Evolutionary conservation across 176 grass and related monocot genomes (phyloP).

Genomic region (Thalia dealbata): DNA sequence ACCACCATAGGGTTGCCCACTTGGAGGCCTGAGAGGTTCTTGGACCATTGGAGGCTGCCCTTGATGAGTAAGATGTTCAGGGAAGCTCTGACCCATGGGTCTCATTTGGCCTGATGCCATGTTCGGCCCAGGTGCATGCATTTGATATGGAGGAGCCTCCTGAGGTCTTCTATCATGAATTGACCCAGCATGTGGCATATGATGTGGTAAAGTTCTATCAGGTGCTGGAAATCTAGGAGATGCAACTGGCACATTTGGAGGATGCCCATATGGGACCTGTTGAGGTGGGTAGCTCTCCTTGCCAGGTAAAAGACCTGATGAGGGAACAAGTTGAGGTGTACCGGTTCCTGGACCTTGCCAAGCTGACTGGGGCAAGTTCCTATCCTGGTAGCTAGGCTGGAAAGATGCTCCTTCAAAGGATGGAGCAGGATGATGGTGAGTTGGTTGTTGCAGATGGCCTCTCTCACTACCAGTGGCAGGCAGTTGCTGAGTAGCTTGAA

Average conservation of each 20-base stretch:
- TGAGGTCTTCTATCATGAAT: constrained; percentile 12
- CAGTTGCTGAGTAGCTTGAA: constrained; percentile 9
- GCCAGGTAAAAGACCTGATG: not conserved
- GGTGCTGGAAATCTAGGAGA: constrained; percentile 22
- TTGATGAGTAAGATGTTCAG: constrained; percentile 1
- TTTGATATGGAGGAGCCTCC: constrained; percentile 23
- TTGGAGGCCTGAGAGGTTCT: not conserved
- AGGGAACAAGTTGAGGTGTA: constrained; percentile 22
- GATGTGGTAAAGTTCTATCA: constrained; percentile 33
- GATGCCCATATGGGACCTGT: constrained; percentile 12
- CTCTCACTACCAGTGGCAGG: constrained; percentile 25
- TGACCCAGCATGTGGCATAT: constrained; percentile 21
- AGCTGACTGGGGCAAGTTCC: not conserved
- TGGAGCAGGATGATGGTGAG: constrained; percentile 18
- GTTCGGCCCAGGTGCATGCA: constrained; percentile 11
- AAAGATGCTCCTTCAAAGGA: constrained; percentile 7
- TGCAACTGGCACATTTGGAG: constrained; percentile 8
- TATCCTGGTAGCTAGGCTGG: constrained; percentile 15
- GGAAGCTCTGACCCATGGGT: constrained; percentile 1
- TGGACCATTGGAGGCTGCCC: not conserved
- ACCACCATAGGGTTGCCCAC: constrained; percentile 2
- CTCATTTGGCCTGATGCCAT: constrained; percentile 5
- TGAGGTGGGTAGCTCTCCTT: constrained; percentile 18
- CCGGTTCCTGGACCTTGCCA: constrained; percentile 18
- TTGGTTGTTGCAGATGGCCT: constrained; percentile 20